Conservation (phyloP, 164 flowering plant genomes). For the Echeveria elegans region DNA sequence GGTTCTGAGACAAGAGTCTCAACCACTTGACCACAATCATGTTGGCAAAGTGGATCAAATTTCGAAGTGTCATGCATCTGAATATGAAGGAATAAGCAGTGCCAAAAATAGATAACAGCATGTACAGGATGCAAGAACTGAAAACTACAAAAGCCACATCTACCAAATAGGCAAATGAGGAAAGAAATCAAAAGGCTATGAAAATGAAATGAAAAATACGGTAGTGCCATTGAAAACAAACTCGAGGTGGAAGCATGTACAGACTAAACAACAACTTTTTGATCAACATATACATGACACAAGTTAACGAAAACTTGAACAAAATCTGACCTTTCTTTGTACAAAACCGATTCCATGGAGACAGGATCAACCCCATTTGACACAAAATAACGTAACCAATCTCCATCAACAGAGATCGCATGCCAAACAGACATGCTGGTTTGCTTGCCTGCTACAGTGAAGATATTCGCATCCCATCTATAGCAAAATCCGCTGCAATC, state of each 20-base stretch:
- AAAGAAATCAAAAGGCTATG: neutral
- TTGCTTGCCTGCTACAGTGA: neutral
- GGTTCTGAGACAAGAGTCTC: too few species aligned
- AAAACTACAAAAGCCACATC: too few species aligned
- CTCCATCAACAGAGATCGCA: neutral
- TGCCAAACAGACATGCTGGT: too few species aligned
- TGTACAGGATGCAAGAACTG: too few species aligned
- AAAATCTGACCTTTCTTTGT: constrained; percentile 24
- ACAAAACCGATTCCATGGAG: constrained; percentile 24
- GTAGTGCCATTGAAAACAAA: neutral
- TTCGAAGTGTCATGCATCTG: too few species aligned
- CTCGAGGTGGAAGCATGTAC: neutral
- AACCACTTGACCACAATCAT: too few species aligned
- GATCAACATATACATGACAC: constrained; percentile 1
- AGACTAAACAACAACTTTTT: constrained; percentile 1
- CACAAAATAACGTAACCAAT: neutral
- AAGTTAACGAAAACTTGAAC: neutral
- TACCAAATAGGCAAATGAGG: too few species aligned
- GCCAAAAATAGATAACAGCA: too few species aligned
- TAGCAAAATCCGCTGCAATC: neutral
- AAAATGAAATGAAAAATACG: too few species aligned
- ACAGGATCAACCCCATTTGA: neutral
- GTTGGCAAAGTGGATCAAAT: too few species aligned
- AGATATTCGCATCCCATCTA: neutral
- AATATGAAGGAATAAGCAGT: too few species aligned